Percentiles rank a stretch among this genome's conserved stretches.
phyloP scores from a whole-genome alignment of 2,329 filamentous ascomycete species.

The Verticillium dahliae region DNA sequence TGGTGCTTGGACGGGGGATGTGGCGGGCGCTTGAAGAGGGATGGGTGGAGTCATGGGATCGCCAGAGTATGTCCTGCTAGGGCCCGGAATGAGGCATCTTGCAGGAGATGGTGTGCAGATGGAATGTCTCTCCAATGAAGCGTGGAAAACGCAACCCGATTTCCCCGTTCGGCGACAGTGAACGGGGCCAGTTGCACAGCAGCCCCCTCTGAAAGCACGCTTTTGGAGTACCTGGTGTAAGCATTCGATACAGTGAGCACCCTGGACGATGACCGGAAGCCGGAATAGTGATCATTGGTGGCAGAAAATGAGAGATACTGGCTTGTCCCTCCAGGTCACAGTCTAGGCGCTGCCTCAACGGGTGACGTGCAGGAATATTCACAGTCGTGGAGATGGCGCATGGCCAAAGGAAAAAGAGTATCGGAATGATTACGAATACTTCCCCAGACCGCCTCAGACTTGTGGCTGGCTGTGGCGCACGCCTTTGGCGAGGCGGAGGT shows the following conservation, averaged over 20 bases:
- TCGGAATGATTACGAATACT: not conserved
- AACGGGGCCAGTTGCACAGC: slow-evolving; percentile 4
- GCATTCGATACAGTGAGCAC: slow-evolving; percentile 9
- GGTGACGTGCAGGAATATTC: not conserved
- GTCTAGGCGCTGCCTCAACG: not conserved
- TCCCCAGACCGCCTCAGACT: not conserved
- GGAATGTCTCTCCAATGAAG: slow-evolving; percentile 1
- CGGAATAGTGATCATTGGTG: slow-evolving; percentile 6
- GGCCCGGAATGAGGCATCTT: slow-evolving; percentile 8
- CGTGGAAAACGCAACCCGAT: not conserved
- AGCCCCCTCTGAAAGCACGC: not conserved
- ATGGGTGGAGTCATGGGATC: slow-evolving; percentile 11
- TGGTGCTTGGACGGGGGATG: slow-evolving; percentile 4
- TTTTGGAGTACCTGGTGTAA: slow-evolving; percentile 1
- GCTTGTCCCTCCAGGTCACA: not conserved
- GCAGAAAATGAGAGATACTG: not conserved
- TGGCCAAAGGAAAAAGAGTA: not conserved
- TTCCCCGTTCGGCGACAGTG: slow-evolving; percentile 7
- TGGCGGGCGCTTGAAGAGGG: slow-evolving; percentile 5
- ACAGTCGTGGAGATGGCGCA: not conserved
- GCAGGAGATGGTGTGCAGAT: slow-evolving; percentile 9
- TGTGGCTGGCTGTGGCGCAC: not conserved
- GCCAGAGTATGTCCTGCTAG: slow-evolving; percentile 5
- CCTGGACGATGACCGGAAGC: slow-evolving; percentile 5
- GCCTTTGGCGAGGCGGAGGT: not conserved